Conservation (phyloP, 805 yeast species). For the Ogataea haglerorum region DNA sequence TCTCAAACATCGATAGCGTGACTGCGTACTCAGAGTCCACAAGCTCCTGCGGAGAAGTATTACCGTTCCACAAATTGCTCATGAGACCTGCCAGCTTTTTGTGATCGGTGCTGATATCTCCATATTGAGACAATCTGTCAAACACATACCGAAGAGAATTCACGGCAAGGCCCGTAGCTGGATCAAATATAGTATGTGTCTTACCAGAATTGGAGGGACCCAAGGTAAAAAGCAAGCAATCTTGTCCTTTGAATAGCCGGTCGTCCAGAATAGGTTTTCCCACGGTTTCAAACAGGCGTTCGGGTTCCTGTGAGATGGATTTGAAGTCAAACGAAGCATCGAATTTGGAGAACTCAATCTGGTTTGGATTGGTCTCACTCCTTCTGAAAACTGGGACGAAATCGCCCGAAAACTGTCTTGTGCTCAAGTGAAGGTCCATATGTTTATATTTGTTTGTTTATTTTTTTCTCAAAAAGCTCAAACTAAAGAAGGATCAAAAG, state of each 20-base stretch:
- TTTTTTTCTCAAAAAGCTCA: slow-evolving; percentile 4
- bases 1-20: slow-evolving; percentile 51
- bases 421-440: slow-evolving; percentile 33
- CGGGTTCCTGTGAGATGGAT: slow-evolving; percentile 29
- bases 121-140: slow-evolving; percentile 10
- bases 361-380: slow-evolving; percentile 15
- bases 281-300: slow-evolving; percentile 35
- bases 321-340: slow-evolving; percentile 28
- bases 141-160: slow-evolving; percentile 26
- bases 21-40: slow-evolving; percentile 31
- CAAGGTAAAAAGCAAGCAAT: slow-evolving; percentile 44
- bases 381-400: slow-evolving; percentile 18
- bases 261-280: slow-evolving; percentile 34
- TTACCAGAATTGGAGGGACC: slow-evolving; percentile 58
- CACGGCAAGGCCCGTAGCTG: slow-evolving; percentile 16
- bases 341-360: slow-evolving; percentile 25
- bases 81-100: slow-evolving; percentile 7
- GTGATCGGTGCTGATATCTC: slow-evolving; percentile 10
- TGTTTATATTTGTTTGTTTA: slow-evolving; percentile 10
- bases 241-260: slow-evolving; percentile 32
- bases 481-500: slow-evolving; percentile 2
- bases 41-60: not conserved
- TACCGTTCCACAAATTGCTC: slow-evolving; percentile 14
- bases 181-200: slow-evolving; percentile 34
- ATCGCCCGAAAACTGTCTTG: slow-evolving; percentile 32